Base-by-base conservation (phyloP, 164 flowering plant genomes). In the Euptelea pleiosperma region DNA sequence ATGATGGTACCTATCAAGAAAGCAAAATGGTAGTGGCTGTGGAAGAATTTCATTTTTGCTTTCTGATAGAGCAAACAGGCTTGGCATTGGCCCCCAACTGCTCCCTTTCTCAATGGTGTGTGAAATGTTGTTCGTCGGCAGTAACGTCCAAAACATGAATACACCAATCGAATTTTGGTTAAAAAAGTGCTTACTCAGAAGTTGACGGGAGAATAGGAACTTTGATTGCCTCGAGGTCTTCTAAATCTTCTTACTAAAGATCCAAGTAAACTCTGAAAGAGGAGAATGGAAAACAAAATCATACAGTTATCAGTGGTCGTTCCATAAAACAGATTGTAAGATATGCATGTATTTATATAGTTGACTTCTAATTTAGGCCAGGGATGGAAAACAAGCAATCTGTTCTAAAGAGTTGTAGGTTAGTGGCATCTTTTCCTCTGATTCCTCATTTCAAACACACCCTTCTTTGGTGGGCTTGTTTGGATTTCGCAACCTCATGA, bases 181-280 rank as follows among this genome's bases (percentile, higher is more conserved):
- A 34, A n/a, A 57, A 57, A 49, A 40, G 41, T 29, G 41, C 22
- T 29, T n/a, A 52, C 73, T 83, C 80, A 90, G 62, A 84, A 90
- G 70, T 81, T 76, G 54, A 82, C 84, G 1, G 83, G 78, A 55
- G 95, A 82, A 68, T 83, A 90, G 5, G 92, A 77, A 73, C 76
- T 79, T 30, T 81, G 70, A 54, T 82, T 57, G 47, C 79, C 73
- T 63, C 66, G 70, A 18, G 83, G 81, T 64, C 87, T 80, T 71
- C 78, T 79, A 59, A 77, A 75, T 75, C 61, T 87, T 60, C 73
- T 71, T 33, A 77, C 60, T 24, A 80, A 53, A 39, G 86, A 79
- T 47, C 57, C 58, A 45, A 70, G 58, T 12, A 58, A 61, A 65
- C 77, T 69, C 97, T 87, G 85, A 66, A 79, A 59, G 25, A 50